These are phyloP conservation scores for Lentinula aciculospora DNA, from an alignment of 768 basidiomycete species.

Conservation along the genomic window DNA sequence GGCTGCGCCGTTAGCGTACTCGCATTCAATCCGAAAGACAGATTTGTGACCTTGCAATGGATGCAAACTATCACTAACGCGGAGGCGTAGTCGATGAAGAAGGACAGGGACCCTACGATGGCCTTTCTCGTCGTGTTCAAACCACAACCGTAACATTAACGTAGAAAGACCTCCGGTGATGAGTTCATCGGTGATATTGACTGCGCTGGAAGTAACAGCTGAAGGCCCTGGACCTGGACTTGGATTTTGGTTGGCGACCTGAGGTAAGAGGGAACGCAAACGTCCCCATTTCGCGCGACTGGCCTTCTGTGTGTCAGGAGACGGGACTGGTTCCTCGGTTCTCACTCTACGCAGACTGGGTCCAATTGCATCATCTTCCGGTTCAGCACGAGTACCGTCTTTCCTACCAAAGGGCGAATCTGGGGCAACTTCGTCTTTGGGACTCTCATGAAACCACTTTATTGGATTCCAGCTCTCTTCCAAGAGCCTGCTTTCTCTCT, in stretches of 20 bases:
- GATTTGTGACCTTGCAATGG: conserved; percentile 72
- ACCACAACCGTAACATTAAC: conserved; percentile 76
- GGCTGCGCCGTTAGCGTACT: conserved; percentile 89
- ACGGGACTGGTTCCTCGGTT: conserved; percentile 9
- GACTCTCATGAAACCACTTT: conserved; percentile 50
- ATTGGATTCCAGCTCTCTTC: conserved; percentile 52
- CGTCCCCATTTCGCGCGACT: conserved; percentile 51
- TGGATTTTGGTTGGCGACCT: conserved; percentile 34
- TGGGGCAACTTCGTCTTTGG: conserved; percentile 37
- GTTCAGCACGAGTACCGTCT: conserved; percentile 6
- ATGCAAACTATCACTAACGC: conserved; percentile 82
- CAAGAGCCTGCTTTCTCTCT: conserved; percentile 36
- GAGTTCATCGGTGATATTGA: conserved; percentile 80
- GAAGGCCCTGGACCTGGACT: conserved; percentile 33
- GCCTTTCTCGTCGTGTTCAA: conserved; percentile 83
- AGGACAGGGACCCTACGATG: conserved; percentile 75
- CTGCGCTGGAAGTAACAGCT: conserved; percentile 42
- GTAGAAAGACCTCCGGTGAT: conserved; percentile 75
- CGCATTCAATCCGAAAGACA: conserved; percentile 89
- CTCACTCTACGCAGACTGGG: conserved; percentile 2
- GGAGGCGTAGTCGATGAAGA: conserved; percentile 76
- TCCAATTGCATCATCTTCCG: conserved; percentile 7
- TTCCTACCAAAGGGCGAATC: conserved; percentile 23
- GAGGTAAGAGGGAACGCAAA: conserved; percentile 61
- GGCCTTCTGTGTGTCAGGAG: conserved; percentile 19